These are phyloP conservation scores for Vigna radiata DNA, from an alignment of 306 rosid genomes.

Conservation along the genomic window DNA sequence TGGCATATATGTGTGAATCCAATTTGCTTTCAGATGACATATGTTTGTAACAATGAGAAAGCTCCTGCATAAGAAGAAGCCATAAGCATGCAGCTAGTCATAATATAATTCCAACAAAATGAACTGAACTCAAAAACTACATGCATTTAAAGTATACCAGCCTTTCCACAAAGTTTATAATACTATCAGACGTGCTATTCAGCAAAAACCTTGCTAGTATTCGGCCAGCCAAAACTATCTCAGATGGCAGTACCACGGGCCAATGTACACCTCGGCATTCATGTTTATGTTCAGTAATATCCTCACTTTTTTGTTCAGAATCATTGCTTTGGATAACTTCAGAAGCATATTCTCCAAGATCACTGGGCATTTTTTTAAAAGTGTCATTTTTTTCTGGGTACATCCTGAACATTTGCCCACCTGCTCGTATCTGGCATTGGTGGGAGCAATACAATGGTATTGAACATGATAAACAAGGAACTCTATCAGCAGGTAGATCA, in stretches of 20 bases:
- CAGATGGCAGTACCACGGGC: conserved; percentile 80
- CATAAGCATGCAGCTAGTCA: conserved; percentile 43
- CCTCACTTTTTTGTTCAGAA: conserved; percentile 52
- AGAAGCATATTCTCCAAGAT: conserved; percentile 58
- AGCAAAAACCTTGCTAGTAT: conserved; percentile 55
- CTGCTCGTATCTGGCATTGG: conserved; percentile 70
- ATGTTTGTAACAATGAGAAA: conserved; percentile 68
- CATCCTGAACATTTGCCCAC: conserved; percentile 54
- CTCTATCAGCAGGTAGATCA: conserved; percentile 81
- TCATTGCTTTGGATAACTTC: conserved; percentile 51
- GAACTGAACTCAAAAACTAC: conserved; percentile 35
- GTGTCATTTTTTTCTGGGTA: conserved; percentile 45
- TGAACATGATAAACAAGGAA: conserved; percentile 85
- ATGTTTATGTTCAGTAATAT: conserved; percentile 75
- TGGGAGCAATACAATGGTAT: conserved; percentile 81
- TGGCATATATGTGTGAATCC: conserved; percentile 78
- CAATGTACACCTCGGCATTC: conserved; percentile 85
- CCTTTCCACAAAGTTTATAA: conserved; percentile 47
- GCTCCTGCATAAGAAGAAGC: conserved; percentile 65
- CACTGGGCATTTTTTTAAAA: conserved; percentile 52
- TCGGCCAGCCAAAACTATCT: conserved; percentile 91
- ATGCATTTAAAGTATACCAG: conserved; percentile 60
- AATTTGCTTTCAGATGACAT: conserved; percentile 71
- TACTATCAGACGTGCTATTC: conserved; percentile 49
- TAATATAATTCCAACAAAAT: conserved; percentile 40